These are phyloP conservation scores for Naganishia sp. DNA, from an alignment of 1,284 basidiomycete genomes.

Conservation along the genomic window DNA sequence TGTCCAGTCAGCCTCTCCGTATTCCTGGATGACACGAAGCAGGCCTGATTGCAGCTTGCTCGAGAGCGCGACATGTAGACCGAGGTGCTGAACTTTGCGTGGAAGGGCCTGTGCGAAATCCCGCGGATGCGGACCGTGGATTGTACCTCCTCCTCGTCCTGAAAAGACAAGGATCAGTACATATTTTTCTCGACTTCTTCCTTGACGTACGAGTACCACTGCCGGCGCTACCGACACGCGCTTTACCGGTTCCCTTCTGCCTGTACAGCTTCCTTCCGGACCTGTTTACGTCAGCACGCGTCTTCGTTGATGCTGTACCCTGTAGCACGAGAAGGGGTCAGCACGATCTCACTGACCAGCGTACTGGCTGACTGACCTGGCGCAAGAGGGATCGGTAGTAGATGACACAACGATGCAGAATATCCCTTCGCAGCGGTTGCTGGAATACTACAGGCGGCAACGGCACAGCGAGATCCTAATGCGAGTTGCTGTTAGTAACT, in stretches of 20 bases:
- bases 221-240: conserved; percentile 84
- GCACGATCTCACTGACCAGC: background rate
- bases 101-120: conserved; percentile 89
- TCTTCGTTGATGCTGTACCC: conserved; percentile 67
- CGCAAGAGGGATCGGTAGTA: conserved; percentile 86
- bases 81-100: conserved; percentile 86
- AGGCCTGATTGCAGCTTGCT: conserved; percentile 72
- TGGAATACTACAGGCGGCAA: conserved; percentile 65
- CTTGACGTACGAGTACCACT: conserved; percentile 72
- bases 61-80: conserved; percentile 85
- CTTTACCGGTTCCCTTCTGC: conserved; percentile 89
- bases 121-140: conserved; percentile 84
- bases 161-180: background rate
- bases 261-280: conserved; percentile 84
- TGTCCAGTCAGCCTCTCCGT: conserved; percentile 62
- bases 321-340: conserved; percentile 37
- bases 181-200: background rate
- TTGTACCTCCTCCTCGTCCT: conserved; percentile 80
- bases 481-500: background rate
- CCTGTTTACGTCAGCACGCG: conserved; percentile 82
- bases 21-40: conserved; percentile 70
- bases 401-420: conserved; percentile 88
- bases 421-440: conserved; percentile 82
- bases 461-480: conserved; percentile 40
- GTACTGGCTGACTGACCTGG: conserved; percentile 57